Evolutionary conservation across 371 early-diverging fungal species (phyloP).

Genomic region (Mucor circinelloides): DNA sequence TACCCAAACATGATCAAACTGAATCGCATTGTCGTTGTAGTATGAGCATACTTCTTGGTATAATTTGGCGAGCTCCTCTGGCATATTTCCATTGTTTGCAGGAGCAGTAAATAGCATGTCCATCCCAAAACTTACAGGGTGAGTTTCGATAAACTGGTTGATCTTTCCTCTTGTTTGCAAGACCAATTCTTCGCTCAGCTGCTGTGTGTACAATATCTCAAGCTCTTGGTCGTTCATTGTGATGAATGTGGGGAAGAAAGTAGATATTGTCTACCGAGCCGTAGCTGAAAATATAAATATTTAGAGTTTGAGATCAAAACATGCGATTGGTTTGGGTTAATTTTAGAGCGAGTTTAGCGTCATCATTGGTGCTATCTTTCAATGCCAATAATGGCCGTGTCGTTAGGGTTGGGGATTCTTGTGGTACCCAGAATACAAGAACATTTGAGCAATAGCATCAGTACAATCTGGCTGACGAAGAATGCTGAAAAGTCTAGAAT

Average conservation of each 20-base stretch:
- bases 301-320: no score
- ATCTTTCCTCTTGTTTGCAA: conserved; percentile 15
- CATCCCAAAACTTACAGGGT: conserved; percentile 22
- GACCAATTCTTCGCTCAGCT: conserved; percentile 17
- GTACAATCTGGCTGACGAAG: no score
- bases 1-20: conserved; percentile 54
- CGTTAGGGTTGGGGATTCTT: no score
- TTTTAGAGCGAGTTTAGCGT: no score
- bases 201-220: conserved; percentile 16
- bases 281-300: no score
- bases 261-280: no score
- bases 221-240: conserved; percentile 20
- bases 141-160: conserved; percentile 15
- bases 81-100: conserved; percentile 19
- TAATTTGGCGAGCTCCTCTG: conserved; percentile 31
- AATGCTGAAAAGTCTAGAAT: no score
- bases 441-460: no score
- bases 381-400: no score
- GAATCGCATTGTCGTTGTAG: conserved; percentile 30
- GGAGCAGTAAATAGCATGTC: conserved; percentile 8
- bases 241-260: not conserved
- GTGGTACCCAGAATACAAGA: no score
- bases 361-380: no score
- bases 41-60: conserved; percentile 40
- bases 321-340: no score